Conservation (phyloP, 192 early-diverging fungal genomes). For the Globomyces pollinis-pini region DNA sequence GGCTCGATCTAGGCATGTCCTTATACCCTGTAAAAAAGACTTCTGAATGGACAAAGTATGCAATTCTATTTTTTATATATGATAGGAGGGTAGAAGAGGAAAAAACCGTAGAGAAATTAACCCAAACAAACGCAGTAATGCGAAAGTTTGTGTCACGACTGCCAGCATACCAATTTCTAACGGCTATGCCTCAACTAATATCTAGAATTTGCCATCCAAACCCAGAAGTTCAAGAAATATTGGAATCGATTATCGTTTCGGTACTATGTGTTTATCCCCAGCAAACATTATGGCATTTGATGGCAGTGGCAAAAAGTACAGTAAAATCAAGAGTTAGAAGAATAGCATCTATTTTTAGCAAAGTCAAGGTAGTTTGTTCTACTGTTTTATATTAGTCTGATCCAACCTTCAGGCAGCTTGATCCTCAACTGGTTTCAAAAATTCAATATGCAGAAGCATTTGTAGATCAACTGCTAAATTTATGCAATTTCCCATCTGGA, state of each 20-base stretch:
- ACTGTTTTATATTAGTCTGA: background rate
- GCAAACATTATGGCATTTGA: constrained; percentile 83
- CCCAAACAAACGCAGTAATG: constrained; percentile 42
- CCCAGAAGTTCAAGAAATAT: constrained; percentile 49
- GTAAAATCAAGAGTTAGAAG: constrained; percentile 51
- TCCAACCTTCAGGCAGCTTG: constrained; percentile 13
- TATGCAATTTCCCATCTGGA: constrained; percentile 62
- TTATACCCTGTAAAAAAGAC: background rate
- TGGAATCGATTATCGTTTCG: constrained; percentile 62
- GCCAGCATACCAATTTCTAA: constrained; percentile 66
- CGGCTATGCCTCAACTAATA: constrained; percentile 78
- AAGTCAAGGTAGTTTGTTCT: constrained; percentile 57
- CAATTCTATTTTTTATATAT: too few relatives aligned
- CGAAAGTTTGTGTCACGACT: constrained; percentile 45
- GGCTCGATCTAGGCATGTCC: constrained; percentile 61
- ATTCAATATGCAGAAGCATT: constrained; percentile 53
- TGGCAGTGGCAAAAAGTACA: constrained; percentile 65
- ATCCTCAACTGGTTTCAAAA: background rate
- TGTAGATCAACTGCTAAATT: constrained; percentile 65
- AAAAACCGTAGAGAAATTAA: constrained; percentile 41
- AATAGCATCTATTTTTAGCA: constrained; percentile 58
- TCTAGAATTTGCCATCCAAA: constrained; percentile 76
- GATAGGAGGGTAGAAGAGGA: constrained; percentile 8
- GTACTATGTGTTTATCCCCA: constrained; percentile 69
- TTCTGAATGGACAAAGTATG: too few relatives aligned